Base-by-base conservation (phyloP, 2,329 filamentous ascomycete species). In the Sarocladiaceae sp. region DNA sequence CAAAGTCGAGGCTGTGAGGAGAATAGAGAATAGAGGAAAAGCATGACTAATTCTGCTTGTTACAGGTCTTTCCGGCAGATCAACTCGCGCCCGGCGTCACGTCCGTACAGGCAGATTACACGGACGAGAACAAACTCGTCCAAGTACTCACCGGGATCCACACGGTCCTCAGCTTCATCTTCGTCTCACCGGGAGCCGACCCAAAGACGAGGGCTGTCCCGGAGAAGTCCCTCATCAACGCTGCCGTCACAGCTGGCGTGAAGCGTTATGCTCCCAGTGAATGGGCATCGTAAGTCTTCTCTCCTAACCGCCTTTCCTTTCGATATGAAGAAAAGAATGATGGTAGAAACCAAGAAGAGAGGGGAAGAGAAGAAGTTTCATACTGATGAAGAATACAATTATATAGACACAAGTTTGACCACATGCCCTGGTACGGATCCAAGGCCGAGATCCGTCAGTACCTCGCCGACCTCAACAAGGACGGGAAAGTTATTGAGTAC, bases 221-320 rank as follows among this genome's bases (percentile, higher is more conserved):
- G 4, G 53, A 56, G 33, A 54, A 48, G 24, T 56, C 69, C 7
- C 61, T 82, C 44, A 70, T 82, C 26, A 71, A 81, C 33, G 80
- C 78, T 1, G 69, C 76, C 19, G 64, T 78, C 13, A 64, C 66
- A 6, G 78, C 76, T 3, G 76, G 77, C 1, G 76, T 83, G 4
- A 71, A 78, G 52, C 68, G 77, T 4, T 80, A 81, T 60, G 65
- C 82, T 11, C 77, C 78, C 1, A 76, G 74, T 27, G 82, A 85
- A 50, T 85, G 72, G 49, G 61, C 55, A 19, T 59, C 59, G 69
- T 72, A 47, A 58, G 54, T 46, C 5, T 15, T 11, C 50, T 43
- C 15, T 12, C 15, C n/a, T n/a, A n/a, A n/a, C n/a, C n/a, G n/a
- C n/a, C n/a, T n/a, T n/a, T n/a, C n/a, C n/a, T n/a, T n/a, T n/a